Percentiles rank a stretch among this genome's conserved stretches.
Conservation (phyloP, 805 yeast genomes). For the Candida silvicultrix region DNA sequence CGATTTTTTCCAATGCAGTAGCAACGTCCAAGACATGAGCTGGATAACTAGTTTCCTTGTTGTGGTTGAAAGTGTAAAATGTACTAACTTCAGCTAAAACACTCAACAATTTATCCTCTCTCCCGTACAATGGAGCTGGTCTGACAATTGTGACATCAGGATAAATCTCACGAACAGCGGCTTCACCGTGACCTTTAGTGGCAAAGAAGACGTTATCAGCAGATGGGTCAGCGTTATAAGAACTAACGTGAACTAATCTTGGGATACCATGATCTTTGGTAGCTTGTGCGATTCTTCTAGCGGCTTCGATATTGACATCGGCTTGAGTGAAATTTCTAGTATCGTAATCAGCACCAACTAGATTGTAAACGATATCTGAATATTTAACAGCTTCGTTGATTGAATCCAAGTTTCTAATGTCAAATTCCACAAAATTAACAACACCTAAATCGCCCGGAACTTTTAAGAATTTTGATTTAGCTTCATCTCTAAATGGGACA, state of each 20-base stretch:
- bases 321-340: constrained; percentile 81
- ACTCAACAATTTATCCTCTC: constrained; percentile 65
- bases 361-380: constrained; percentile 77
- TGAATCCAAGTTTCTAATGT: constrained; percentile 68
- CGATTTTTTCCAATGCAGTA: constrained; percentile 68
- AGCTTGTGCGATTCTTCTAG: constrained; percentile 72
- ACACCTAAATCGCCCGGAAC: constrained; percentile 86
- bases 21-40: constrained; percentile 78
- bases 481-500: constrained; percentile 77
- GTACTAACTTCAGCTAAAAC: constrained; percentile 48
- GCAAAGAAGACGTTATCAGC: constrained; percentile 69
- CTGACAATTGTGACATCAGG: constrained; percentile 83
- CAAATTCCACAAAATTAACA: constrained; percentile 77
- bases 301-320: constrained; percentile 74
- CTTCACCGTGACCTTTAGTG: constrained; percentile 76
- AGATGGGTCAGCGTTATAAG: constrained; percentile 65
- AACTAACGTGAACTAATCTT: constrained; percentile 71
- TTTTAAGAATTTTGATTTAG: constrained; percentile 71
- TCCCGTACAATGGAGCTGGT: constrained; percentile 76
- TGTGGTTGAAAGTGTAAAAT: constrained; percentile 61
- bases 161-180: constrained; percentile 54
- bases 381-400: constrained; percentile 73
- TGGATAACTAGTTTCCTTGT: constrained; percentile 59
- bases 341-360: constrained; percentile 68
- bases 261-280: constrained; percentile 65